Conservation (phyloP, 345 rosid genomes). For the Camelina neglecta region DNA sequence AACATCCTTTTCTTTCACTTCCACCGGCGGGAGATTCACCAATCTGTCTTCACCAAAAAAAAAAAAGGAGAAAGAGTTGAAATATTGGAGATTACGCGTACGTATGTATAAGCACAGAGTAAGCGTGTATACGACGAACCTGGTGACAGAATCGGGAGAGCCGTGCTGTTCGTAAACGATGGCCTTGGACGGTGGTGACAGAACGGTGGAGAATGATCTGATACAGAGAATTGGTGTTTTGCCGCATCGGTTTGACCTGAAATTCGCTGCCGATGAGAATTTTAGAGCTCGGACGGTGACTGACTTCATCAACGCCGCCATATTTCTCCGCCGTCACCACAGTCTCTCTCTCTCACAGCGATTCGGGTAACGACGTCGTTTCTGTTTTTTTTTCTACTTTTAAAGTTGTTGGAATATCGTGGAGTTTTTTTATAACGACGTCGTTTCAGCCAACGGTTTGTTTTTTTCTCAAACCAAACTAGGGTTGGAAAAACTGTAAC, state of each 20-base stretch:
- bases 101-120: not conserved
- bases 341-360: not conserved
- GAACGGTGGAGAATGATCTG: constrained; percentile 59
- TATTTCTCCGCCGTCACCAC: constrained; percentile 10
- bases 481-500: too few relatives aligned
- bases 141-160: constrained; percentile 77
- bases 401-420: not conserved
- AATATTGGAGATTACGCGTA: not conserved
- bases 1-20: constrained; percentile 73
- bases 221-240: not conserved
- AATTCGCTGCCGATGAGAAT: constrained; percentile 13
- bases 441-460: too few relatives aligned
- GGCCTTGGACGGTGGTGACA: constrained; percentile 86
- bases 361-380: not conserved
- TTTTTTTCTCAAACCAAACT: too few relatives aligned
- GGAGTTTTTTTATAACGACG: not conserved
- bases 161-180: constrained; percentile 84
- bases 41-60: constrained; percentile 45
- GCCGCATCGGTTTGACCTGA: not conserved
- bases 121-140: constrained; percentile 43
- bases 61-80: not conserved
- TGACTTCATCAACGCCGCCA: constrained; percentile 41
- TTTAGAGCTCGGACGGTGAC: constrained; percentile 28
- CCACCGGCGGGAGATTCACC: constrained; percentile 70
- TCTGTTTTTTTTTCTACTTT: not conserved